Evolutionary conservation across 768 basidiomycete genomes (phyloP), one percentile per base, ranked within the genome.

Genomic region (Mycena crocata): DNA sequence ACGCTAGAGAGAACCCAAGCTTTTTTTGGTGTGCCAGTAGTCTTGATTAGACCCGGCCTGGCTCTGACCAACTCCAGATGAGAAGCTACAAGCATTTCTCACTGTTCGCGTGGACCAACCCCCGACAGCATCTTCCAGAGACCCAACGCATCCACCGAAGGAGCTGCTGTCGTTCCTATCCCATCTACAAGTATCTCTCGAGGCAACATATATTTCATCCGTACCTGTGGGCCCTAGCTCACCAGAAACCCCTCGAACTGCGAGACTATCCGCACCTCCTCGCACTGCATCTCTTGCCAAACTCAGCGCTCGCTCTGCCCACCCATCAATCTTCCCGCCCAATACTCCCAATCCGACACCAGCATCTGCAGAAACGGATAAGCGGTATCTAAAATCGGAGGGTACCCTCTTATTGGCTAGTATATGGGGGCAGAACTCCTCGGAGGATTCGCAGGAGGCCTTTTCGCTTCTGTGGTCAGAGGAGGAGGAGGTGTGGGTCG

Each of bases 311-410:
- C 81, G 79, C 44, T 73, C 80, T 23, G 82, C 69, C 23, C 86
- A 87, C 66, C 90, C 91, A 2, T 89, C 90, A 3, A 90, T 94
- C 72, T 86, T 92, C 68, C 94, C 93, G 31, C 94, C 94, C 1
- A 82, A 82, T 56, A 98, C 95, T 0, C 96, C 95, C 0, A 90
- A 92, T 74, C 95, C 95, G 2, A 90, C 90, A 19, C 95, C 95
- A 1, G 81, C 86, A 1, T 90, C 92, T 30, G 84, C 86, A 0
- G 89, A 90, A 34, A 84, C 86, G 19, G 95, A 98, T 77, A 84
- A 86, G 46, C 85, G 88, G 74, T 98, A 96, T 74, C 88, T 89
- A 2, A 86, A 87, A 32, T 85, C 93, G 0, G 93, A 95, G 72
- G 96, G 95, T 0, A 90, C 91, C 0, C 77, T 89, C 7, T 84